A percentile compares a stretch with the other conserved stretches of the same genome.
These are phyloP conservation scores for Candida morakotiae DNA, from an alignment of 805 yeast species.

Conservation along the genomic window DNA sequence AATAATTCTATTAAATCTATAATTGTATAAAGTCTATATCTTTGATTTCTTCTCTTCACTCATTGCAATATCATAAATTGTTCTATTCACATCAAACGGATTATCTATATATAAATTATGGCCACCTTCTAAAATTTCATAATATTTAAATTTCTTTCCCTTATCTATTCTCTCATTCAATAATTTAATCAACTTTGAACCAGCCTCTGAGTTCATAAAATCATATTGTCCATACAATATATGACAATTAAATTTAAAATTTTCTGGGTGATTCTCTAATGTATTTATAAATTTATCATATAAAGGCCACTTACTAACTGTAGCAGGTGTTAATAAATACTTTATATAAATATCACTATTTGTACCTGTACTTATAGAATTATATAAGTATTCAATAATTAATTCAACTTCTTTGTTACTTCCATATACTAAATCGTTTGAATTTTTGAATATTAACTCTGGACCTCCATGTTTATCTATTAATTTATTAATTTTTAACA, in stretches of 20 bases:
- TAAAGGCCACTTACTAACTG: slow-evolving; percentile 63
- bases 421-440: slow-evolving; percentile 34
- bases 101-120: slow-evolving; percentile 43
- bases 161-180: slow-evolving; percentile 13
- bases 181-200: slow-evolving; percentile 27
- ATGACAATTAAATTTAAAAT: slow-evolving; percentile 29
- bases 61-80: slow-evolving; percentile 15
- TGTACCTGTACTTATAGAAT: slow-evolving; percentile 35
- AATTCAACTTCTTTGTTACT: slow-evolving; percentile 32
- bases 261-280: slow-evolving; percentile 13
- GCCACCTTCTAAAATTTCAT: slow-evolving; percentile 34
- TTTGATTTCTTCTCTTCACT: slow-evolving; percentile 2
- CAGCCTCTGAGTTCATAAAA: slow-evolving; percentile 66
- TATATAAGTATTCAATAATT: slow-evolving; percentile 39
- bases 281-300: slow-evolving; percentile 48
- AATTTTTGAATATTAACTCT: slow-evolving; percentile 15
- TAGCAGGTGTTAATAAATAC: slow-evolving; percentile 50
- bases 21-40: not conserved
- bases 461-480: slow-evolving; percentile 29
- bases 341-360: slow-evolving; percentile 40
- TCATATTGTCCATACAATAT: slow-evolving; percentile 68
- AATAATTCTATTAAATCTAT: too few species aligned
- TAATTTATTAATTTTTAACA: slow-evolving; percentile 36
- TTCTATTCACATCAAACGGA: slow-evolving; percentile 37
- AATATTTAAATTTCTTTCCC: slow-evolving; percentile 17